Evolutionary conservation across 371 early-diverging fungal species (phyloP), one percentile per base, ranked within the genome.

Genomic region (Thermomucor indicae-seudaticae): DNA sequence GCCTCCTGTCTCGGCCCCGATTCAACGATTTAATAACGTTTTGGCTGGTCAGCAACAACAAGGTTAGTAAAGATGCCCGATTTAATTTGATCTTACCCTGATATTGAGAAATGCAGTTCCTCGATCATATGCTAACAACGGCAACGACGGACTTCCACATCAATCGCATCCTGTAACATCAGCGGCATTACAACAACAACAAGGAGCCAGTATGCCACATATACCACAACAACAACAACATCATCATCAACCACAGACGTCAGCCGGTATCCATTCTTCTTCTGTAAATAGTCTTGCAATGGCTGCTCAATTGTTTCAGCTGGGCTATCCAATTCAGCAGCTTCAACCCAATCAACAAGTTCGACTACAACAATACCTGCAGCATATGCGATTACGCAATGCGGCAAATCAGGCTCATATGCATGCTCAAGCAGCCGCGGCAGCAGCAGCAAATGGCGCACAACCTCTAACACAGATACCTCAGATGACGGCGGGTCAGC

Each of bases 311-410:
- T 46, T 72, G 19, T 66, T 65, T 0, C 72, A 72, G 48, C 65
- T 72, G 64, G 72, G 72, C 3, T 72, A 72, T 43, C 64, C 69
- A 28, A 60, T 72, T 32, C 70, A 55, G 30, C 70, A 65, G 29
- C 51, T 72, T 4, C 58, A 57, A 6, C 53, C 62, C 22, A 61
- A 55, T 45, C 72, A 72, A 42, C 72, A 72, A 55, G 59, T 57
- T 1, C 60, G 65, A 43, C 43, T 72, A 32, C 72, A 72, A 43
- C 50, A 69, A 30, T 72, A 72, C 38, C 50, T 72, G 29, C 44
- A 44, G 19, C 72, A 72, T 43, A 43, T 72, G 37, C 72, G 68
- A 44, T 51, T 68, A 56, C 58, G 69, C 32, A 72, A 63, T 34
- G 68, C 66, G 3, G 60, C 63, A 14, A 24, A 24, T 12, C 57